Base-by-base conservation (phyloP, 768 basidiomycete genomes). In the Hirschioporus abietinus region DNA sequence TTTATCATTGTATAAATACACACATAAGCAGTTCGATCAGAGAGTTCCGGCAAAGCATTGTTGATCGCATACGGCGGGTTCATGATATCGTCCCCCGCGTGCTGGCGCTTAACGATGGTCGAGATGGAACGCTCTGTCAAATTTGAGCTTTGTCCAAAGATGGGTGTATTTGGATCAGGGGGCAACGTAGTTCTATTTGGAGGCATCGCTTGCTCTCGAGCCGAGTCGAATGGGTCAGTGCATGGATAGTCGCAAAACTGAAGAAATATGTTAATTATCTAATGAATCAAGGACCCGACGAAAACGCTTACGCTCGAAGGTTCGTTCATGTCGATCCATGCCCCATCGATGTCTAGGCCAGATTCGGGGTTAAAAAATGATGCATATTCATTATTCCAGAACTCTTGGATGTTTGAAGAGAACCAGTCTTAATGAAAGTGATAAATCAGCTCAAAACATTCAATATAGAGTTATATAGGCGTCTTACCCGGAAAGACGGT, bases 251-350 rank as follows among this genome's bases (percentile, higher is more conserved):
- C 76, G 76, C 88, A 90, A 77, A 90, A 89, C 86, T 88, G 66
- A 9, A 65, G 62, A 63, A 12, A 64, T 26, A n/a, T 15, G 36
- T 42, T 63, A 52, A 71, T 30, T 52, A 6, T 57, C 9, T 18
- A 25, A 63, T 35, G 18, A 34, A 9, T 15, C 15, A 9, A 26
- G 24, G 12, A 27, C 25, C 36, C 58, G 36, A 42, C 59, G 24
- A 18, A 20, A 35, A 26, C 23, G 72, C 83, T 26, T 69, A 89
- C 88, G 67, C 82, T 90, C 2, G 87, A 74, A 7, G 89, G 89
- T 67, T 90, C 89, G 72, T 91, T 90, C 88, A 88, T 89, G 69
- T 89, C 88, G 26, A 90, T 89, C 90, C 89, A 91, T 20, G 83
- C 83, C 10, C 88, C 89, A 68, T 89, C 88, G 34, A 89, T 89